Evolutionary conservation across 495 filamentous ascomycete genomes (phyloP), one percentile per base, ranked within the genome.

Genomic region (Penicillium turbatum): DNA sequence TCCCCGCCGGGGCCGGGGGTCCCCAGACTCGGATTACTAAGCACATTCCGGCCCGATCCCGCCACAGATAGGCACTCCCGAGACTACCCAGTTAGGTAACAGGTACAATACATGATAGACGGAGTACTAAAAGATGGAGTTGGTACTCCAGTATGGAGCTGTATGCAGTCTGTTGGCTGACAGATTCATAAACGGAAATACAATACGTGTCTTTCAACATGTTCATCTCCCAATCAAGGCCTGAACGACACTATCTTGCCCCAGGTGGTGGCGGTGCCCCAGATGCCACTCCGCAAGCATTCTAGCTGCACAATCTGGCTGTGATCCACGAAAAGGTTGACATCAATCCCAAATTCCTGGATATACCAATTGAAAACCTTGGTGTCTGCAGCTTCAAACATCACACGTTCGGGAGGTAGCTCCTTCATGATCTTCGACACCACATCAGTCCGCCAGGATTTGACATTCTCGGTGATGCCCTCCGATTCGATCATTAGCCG

Each of bases 331-430:
- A 83, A 82, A 13, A 83, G 51, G 53, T 84, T 82, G 26, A 82
- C 79, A 54, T 82, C 79, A 29, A 82, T 72, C 6, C 81, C 79
- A 62, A 84, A 83, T 62, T 82, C 78, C 27, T 78, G 67, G 46
- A 82, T 71, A 62, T 78, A 84, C 81, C 80, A 83, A 36, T 81
- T 81, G 48, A 78, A 83, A 5, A 83, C 79, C 38, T 71, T 67
- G 2, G 80, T 79, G 45, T 83, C 80, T 2, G 80, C 81, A 21
- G 81, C 80, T 60, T 85, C 80, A 62, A 83, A 83, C 80, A 85
- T 84, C 42, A 84, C 78, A 0, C 71, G 72, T 55, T 82, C 80
- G 10, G 68, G 49, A 1, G 79, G 79, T 17, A 85, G 54, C 48
- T 79, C 77, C 42, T 76, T 74, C 65, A 82, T 68, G 42, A 82